These are phyloP conservation scores for Mortierella sp. DNA, from an alignment of 371 early-diverging fungal species.

Conservation along the genomic window DNA sequence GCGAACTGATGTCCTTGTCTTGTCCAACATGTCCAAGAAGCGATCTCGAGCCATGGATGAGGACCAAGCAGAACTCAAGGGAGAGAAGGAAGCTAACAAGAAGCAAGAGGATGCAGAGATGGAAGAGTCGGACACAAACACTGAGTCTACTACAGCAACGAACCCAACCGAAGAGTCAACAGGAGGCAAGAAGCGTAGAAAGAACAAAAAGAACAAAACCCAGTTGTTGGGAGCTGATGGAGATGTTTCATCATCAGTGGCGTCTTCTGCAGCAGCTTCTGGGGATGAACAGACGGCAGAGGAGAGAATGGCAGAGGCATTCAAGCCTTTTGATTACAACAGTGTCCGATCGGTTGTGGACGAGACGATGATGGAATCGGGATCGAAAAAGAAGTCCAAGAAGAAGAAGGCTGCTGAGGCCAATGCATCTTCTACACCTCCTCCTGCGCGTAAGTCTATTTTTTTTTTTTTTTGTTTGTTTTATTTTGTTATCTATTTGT, in stretches of 20 bases:
- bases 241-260: background rate
- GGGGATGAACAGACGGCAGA: conserved; percentile 7
- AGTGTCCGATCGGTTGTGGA: conserved; percentile 43
- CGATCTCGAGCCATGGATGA: conserved; percentile 29
- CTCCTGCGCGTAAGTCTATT: conserved; percentile 26
- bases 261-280: conserved; percentile 22
- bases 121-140: background rate
- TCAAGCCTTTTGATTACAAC: conserved; percentile 48
- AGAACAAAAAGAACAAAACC: conserved; percentile 23
- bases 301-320: conserved; percentile 7
- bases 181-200: conserved; percentile 22
- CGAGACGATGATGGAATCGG: conserved; percentile 21
- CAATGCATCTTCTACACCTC: background rate
- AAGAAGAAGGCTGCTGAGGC: conserved; percentile 29
- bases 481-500: background rate
- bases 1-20: conserved; percentile 53
- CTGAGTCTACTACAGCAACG: conserved; percentile 15
- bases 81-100: too few species aligned
- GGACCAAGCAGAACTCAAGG: conserved; percentile 25
- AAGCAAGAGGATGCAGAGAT: too few species aligned
- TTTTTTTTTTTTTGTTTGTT: background rate
- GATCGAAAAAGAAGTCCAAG: conserved; percentile 27
- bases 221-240: too few species aligned
- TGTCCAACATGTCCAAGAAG: conserved; percentile 50
- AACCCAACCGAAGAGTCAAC: conserved; percentile 14